These are phyloP conservation scores for Tolypocladium ovalisporum DNA, from an alignment of 2,329 filamentous ascomycete species.

Conservation along the genomic window DNA sequence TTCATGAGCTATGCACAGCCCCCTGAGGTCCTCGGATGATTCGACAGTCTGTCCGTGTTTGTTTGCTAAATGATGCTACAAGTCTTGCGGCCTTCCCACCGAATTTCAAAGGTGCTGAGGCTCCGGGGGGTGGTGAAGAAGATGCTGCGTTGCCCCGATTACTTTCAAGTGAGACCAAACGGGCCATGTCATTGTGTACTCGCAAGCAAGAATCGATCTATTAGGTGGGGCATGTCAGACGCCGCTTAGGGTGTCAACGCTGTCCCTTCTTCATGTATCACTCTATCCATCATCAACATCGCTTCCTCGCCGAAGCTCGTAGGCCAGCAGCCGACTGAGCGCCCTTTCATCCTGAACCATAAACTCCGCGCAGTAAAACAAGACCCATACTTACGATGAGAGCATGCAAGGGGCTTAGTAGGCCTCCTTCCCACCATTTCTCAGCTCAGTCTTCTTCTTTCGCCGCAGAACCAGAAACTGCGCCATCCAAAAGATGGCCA, in stretches of 20 bases:
- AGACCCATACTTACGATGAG: neutral
- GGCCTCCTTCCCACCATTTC: neutral
- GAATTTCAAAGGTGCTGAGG: too few species aligned
- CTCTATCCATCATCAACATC: neutral
- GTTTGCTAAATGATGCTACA: too few species aligned
- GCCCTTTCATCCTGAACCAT: neutral
- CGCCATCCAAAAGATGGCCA: conserved; percentile 28
- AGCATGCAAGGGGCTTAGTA: neutral
- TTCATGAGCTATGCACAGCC: too few species aligned
- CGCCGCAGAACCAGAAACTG: conserved; percentile 19
- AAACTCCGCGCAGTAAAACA: neutral
- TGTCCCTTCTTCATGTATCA: neutral
- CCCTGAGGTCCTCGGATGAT: too few species aligned
- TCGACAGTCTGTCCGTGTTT: too few species aligned
- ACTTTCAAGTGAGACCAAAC: too few species aligned
- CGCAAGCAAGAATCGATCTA: neutral
- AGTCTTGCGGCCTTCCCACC: too few species aligned
- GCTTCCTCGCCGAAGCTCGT: too few species aligned
- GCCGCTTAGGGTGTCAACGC: neutral
- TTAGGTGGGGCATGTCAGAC: neutral
- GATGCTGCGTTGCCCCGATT: too few species aligned
- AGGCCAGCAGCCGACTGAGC: too few species aligned
- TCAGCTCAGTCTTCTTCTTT: conserved; percentile 7
- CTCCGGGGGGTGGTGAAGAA: too few species aligned
- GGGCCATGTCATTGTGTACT: neutral